Percentiles rank a stretch among this genome's conserved stretches.
Conservation (phyloP, 2,329 filamentous ascomycete species). For the Pseudocercospora crystallina region DNA sequence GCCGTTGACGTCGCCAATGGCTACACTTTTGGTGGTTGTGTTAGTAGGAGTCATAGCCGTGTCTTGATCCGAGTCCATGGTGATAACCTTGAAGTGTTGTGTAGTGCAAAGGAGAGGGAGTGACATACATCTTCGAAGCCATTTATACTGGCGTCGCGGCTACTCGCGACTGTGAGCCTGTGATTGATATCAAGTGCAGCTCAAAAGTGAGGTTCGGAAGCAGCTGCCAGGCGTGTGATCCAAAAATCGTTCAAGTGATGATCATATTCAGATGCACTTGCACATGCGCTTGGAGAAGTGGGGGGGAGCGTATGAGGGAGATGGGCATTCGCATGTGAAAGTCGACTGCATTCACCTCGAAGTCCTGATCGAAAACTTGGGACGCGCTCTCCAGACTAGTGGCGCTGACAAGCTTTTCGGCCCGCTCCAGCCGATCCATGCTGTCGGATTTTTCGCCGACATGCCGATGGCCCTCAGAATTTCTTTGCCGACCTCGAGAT, state of each 20-base stretch:
- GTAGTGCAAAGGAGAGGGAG: background rate
- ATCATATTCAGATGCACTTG: no score
- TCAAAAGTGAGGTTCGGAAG: background rate
- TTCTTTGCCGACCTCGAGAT: conserved; percentile 13
- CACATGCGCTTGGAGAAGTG: no score
- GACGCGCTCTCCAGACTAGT: no score
- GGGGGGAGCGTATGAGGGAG: no score
- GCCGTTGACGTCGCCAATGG: conserved; percentile 80
- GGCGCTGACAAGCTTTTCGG: conserved; percentile 5
- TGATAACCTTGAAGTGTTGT: background rate
- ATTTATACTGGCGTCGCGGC: background rate
- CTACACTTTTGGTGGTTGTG: conserved; percentile 56
- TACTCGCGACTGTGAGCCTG: background rate
- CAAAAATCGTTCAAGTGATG: no score
- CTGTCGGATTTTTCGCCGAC: no score
- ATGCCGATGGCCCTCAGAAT: conserved; percentile 3
- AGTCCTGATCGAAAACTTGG: no score
- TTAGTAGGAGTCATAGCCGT: background rate
- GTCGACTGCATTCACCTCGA: no score
- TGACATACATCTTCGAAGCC: conserved; percentile 11
- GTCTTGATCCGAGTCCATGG: no score
- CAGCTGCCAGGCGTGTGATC: no score
- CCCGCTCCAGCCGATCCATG: background rate
- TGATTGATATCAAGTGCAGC: conserved; percentile 1
- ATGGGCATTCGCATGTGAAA: no score